Conservation (phyloP, 2,329 filamentous ascomycete species). For the Byssothecium circinans region DNA sequence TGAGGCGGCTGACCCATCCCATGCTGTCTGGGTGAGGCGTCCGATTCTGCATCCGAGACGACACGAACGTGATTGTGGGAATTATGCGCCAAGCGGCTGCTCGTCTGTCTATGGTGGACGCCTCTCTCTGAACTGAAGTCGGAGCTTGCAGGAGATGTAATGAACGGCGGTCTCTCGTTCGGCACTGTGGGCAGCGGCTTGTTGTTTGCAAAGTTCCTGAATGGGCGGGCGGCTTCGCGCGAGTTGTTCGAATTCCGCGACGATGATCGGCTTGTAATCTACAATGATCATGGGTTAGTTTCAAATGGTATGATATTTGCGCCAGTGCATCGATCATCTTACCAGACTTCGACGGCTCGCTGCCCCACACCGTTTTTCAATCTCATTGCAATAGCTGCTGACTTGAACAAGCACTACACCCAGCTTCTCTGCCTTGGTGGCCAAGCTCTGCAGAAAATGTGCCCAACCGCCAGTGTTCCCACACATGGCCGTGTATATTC, state of each 20-base stretch:
- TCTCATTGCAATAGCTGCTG: constrained; percentile 76
- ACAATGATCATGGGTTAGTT: constrained; percentile 7
- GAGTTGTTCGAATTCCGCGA: constrained; percentile 41
- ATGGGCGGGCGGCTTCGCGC: constrained; percentile 34
- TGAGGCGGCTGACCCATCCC: constrained; percentile 17
- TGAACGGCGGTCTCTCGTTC: constrained; percentile 31
- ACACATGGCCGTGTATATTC: constrained; percentile 86
- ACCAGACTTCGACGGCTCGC: constrained; percentile 78
- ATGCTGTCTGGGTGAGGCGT: constrained; percentile 20
- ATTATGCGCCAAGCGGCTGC: neutral
- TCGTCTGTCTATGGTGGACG: constrained; percentile 2
- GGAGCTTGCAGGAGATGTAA: constrained; percentile 18
- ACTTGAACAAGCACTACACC: constrained; percentile 72
- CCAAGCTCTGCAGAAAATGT: constrained; percentile 74
- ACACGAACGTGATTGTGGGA: constrained; percentile 10
- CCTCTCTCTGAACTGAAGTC: constrained; percentile 7
- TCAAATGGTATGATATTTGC: neutral
- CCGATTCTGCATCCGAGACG: constrained; percentile 21
- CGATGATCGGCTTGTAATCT: constrained; percentile 44
- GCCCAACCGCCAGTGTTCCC: constrained; percentile 92
- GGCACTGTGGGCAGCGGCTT: constrained; percentile 41
- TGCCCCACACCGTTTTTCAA: constrained; percentile 80
- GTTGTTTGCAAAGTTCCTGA: constrained; percentile 38
- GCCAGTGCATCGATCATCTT: constrained; percentile 40
- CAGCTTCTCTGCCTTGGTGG: constrained; percentile 70